Percentiles rank a stretch among this genome's conserved stretches.
Conservation (phyloP, 768 basidiomycete species). For the Amanita molliuscula region DNA sequence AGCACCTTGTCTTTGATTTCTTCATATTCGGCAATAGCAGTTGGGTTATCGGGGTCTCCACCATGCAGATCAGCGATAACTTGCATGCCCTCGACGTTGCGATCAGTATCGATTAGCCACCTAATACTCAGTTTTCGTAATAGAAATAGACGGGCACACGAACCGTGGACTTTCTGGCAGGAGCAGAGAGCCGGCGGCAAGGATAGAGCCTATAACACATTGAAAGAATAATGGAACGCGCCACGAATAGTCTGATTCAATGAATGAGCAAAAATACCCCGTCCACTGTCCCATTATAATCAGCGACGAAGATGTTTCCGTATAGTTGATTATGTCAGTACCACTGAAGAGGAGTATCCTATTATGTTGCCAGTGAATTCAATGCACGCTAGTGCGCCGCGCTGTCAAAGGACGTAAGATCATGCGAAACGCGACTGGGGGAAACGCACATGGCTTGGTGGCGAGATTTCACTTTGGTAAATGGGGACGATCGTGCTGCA, state of each 20-base stretch:
- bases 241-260: constrained; percentile 85
- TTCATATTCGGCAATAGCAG: constrained; percentile 75
- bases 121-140: constrained; percentile 23
- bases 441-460: constrained; percentile 68
- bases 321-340: constrained; percentile 18
- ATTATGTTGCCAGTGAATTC: constrained; percentile 91
- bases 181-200: constrained; percentile 67
- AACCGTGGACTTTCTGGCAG: constrained; percentile 90
- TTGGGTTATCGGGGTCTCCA: constrained; percentile 54
- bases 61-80: constrained; percentile 89
- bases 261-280: constrained; percentile 88
- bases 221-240: constrained; percentile 83
- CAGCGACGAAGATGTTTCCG: not conserved
- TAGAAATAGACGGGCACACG: constrained; percentile 18
- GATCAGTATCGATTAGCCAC: constrained; percentile 84
- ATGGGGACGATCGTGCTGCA: constrained; percentile 82
- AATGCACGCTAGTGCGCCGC: constrained; percentile 89
- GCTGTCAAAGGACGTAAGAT: constrained; percentile 27
- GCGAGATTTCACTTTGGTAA: constrained; percentile 93
- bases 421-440: not conserved
- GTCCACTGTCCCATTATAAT: constrained; percentile 52
- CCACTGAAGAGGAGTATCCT: constrained; percentile 85
- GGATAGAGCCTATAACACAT: constrained; percentile 75
- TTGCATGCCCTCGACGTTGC: constrained; percentile 72
- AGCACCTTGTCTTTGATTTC: constrained; percentile 80